phyloP scores from a whole-genome alignment of 1,139 yeast species.

The Dujonia santamariae region DNA sequence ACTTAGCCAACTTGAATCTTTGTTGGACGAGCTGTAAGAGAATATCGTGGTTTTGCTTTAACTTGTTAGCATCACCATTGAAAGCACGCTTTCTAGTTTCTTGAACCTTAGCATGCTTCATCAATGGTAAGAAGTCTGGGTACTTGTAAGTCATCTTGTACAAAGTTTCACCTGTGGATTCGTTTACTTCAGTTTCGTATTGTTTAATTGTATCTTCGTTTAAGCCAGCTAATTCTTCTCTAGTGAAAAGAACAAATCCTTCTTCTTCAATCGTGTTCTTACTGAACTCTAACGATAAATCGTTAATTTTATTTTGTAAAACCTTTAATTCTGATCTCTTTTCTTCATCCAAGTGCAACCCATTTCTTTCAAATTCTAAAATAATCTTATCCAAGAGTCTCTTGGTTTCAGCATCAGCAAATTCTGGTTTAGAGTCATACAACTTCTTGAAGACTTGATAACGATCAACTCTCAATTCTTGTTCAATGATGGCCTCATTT shows the following conservation, averaged over 20 bases:
- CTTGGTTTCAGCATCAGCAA: slow-evolving; percentile 51
- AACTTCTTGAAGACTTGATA: slow-evolving; percentile 56
- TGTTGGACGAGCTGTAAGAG: slow-evolving; percentile 57
- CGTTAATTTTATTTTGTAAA: slow-evolving; percentile 58
- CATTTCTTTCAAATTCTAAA: slow-evolving; percentile 58
- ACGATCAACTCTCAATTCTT: slow-evolving; percentile 65
- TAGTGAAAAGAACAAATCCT: slow-evolving; percentile 55
- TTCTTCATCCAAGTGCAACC: slow-evolving; percentile 58
- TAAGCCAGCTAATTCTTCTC: slow-evolving; percentile 69
- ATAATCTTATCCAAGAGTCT: slow-evolving; percentile 57
- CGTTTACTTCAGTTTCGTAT: slow-evolving; percentile 40
- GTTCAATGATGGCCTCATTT: slow-evolving; percentile 58
- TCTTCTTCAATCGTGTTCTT: slow-evolving; percentile 72
- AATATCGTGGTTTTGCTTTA: slow-evolving; percentile 57
- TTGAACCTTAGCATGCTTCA: slow-evolving; percentile 62
- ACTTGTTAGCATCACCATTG: slow-evolving; percentile 64
- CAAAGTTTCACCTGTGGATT: slow-evolving; percentile 39
- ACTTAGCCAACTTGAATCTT: slow-evolving; percentile 59
- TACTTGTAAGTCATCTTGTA: slow-evolving; percentile 75
- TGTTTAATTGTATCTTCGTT: slow-evolving; percentile 60
- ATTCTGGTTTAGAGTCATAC: slow-evolving; percentile 27
- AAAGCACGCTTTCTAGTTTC: slow-evolving; percentile 66
- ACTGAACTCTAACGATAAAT: slow-evolving; percentile 53
- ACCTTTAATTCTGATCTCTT: slow-evolving; percentile 54
- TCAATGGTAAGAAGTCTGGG: slow-evolving; percentile 75